These are phyloP conservation scores for Thinopyrum elongatum DNA, from an alignment of 176 grass and related monocot genomes.

Conservation along the genomic window DNA sequence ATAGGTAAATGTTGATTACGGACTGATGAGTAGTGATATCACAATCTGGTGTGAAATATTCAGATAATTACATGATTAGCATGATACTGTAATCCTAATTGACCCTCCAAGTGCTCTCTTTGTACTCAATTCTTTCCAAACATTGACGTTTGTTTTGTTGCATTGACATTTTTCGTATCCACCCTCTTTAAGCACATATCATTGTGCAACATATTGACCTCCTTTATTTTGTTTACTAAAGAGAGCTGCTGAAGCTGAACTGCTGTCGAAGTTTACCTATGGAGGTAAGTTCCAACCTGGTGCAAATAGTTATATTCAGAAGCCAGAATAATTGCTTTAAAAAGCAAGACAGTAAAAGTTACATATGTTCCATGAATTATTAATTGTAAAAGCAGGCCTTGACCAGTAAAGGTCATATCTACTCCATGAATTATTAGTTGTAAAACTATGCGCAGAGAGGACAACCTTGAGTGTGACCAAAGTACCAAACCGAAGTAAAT, in stretches of 20 bases:
- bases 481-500: background rate
- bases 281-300: constrained; percentile 53
- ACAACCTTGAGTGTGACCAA: background rate
- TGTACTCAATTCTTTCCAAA: background rate
- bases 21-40: background rate
- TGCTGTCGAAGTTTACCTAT: constrained; percentile 82
- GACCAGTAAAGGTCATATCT: background rate
- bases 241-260: constrained; percentile 94
- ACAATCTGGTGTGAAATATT: background rate
- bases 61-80: background rate
- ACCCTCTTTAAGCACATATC: background rate
- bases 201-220: background rate
- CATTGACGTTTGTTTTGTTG: background rate
- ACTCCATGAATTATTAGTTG: background rate
- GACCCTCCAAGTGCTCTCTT: background rate
- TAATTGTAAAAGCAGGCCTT: background rate
- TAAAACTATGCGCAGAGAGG: background rate
- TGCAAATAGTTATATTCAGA: background rate
- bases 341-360: background rate
- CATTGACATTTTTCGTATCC: background rate
- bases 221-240: constrained; percentile 31
- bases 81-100: background rate
- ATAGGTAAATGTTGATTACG: background rate
- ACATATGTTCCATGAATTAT: background rate
- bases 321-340: background rate